phyloP scores from a whole-genome alignment of 169 alveolate species.

The Babesia divergens region DNA sequence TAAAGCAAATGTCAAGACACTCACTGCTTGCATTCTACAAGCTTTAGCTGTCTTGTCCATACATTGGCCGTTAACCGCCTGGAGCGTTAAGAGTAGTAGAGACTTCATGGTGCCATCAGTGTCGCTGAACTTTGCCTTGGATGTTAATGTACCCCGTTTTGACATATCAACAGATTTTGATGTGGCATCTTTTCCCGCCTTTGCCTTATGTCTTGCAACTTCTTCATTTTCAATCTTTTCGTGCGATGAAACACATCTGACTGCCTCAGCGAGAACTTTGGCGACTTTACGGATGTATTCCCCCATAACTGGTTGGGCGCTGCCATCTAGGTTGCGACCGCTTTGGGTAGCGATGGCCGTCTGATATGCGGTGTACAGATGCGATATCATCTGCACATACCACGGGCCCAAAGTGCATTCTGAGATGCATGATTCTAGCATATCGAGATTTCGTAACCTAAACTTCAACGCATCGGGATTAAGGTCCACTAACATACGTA shows the following conservation, averaged over 20 bases:
- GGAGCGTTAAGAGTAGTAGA: neutral
- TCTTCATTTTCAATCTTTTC: neutral
- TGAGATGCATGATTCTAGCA: conserved; percentile 18
- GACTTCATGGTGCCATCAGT: neutral
- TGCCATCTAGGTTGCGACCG: neutral
- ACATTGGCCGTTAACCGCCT: conserved; percentile 5
- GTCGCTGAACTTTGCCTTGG: neutral
- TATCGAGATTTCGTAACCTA: conserved; percentile 18
- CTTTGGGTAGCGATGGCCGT: neutral
- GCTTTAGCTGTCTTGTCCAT: conserved; percentile 11
- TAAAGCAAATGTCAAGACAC: neutral
- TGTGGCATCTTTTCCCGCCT: neutral
- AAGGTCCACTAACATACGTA: neutral
- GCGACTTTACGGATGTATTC: conserved; percentile 1
- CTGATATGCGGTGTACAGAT: conserved; percentile 2
- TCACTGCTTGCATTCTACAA: conserved; percentile 1
- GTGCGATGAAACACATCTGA: neutral
- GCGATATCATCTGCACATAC: neutral
- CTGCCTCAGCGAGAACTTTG: conserved; percentile 3
- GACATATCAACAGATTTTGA: neutral
- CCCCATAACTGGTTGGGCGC: neutral
- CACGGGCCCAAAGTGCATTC: neutral
- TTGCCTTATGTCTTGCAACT: no score
- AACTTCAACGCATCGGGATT: conserved; percentile 15
- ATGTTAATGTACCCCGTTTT: neutral